A percentile compares a stretch with the other conserved stretches of the same genome.
phyloP scores from a whole-genome alignment of 1,284 basidiomycete genomes.

The Macrocystidia cucumis region DNA sequence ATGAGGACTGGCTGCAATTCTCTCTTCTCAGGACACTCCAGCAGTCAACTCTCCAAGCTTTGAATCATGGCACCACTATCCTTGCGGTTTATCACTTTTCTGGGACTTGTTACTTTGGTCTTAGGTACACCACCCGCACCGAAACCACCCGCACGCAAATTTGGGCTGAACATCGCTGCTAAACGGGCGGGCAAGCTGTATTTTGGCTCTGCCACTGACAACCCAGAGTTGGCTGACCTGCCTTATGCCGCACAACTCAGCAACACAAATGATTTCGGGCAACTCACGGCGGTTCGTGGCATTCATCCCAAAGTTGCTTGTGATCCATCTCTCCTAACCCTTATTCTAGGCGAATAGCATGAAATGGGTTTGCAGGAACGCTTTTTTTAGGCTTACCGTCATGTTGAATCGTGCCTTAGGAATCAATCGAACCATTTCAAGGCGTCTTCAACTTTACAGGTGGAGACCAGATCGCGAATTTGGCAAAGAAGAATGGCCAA shows the following conservation, averaged over 20 bases:
- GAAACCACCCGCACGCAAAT: too few species aligned
- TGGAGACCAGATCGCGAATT: constrained; percentile 2
- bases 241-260: neutral
- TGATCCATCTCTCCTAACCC: neutral
- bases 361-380: constrained; percentile 4
- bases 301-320: neutral
- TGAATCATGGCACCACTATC: too few species aligned
- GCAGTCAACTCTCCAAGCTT: too few species aligned
- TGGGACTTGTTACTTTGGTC: too few species aligned
- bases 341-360: too few species aligned
- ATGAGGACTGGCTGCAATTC: too few species aligned
- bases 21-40: too few species aligned
- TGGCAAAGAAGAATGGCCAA: constrained; percentile 2
- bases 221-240: neutral
- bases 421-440: too few species aligned
- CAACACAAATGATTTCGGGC: constrained; percentile 1
- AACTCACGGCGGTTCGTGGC: neutral
- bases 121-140: too few species aligned
- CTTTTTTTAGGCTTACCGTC: neutral
- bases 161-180: too few species aligned
- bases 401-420: neutral
- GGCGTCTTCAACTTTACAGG: constrained; percentile 2
- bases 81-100: too few species aligned
- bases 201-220: neutral
- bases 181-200: constrained; percentile 4